phyloP scores from a whole-genome alignment of 257 asterid genomes.

The Cordia subcordata region DNA sequence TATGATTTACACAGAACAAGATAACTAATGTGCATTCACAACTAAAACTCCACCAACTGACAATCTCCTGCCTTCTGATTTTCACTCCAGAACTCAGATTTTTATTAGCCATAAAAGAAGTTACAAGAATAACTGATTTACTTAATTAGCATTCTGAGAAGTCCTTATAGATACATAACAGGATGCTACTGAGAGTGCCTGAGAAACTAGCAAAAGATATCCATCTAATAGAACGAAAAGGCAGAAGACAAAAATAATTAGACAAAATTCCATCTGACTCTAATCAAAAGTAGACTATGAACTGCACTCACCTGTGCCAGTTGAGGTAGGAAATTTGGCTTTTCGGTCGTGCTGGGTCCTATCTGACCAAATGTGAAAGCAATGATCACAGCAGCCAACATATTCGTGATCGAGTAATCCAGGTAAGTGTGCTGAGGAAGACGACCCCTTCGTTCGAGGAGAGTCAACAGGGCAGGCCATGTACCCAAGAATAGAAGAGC shows the following conservation, averaged over 20 bases:
- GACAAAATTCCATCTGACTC: not conserved
- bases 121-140: too few relatives aligned
- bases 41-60: too few relatives aligned
- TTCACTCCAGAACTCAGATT: too few relatives aligned
- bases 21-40: not conserved
- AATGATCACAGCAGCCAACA: constrained; percentile 77
- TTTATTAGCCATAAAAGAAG: too few relatives aligned
- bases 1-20: not conserved
- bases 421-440: constrained; percentile 97
- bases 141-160: too few relatives aligned
- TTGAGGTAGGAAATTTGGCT: constrained; percentile 69
- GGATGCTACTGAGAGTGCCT: too few relatives aligned
- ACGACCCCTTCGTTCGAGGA: constrained; percentile 86
- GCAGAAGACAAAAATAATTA: too few relatives aligned
- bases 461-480: constrained; percentile 93
- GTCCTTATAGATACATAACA: too few relatives aligned
- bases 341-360: constrained; percentile 48
- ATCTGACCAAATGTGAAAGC: constrained; percentile 91
- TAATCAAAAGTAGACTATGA: not conserved
- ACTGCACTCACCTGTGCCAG: constrained; percentile 55
- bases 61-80: too few relatives aligned
- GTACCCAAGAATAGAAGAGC: constrained; percentile 77
- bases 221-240: too few relatives aligned
- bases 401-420: constrained; percentile 80
- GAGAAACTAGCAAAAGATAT: too few relatives aligned